Evolutionary conservation across 305 asterid species (phyloP), one percentile per base, ranked within the genome.

Genomic region (Solanum chacoense): DNA sequence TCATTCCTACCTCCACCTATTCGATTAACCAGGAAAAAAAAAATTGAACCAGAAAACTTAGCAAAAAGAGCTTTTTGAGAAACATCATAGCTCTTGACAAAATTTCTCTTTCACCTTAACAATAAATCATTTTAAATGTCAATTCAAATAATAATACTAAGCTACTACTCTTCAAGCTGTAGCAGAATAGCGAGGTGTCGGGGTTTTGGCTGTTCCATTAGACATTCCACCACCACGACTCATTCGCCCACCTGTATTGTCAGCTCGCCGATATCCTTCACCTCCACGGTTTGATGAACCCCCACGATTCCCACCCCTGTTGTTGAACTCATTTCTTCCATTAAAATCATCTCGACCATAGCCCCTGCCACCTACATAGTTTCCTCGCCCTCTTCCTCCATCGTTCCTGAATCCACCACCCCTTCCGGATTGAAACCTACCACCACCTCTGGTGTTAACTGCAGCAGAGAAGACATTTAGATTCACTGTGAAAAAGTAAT

Each of bases 301-400:
- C 76, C 96, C 96, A 10, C 97, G 92, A 81, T 89, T 93, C 31
- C 92, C 94, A 84, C 91, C 94, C 88, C 94, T 87, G 91, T 91
- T 91, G 63, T 87, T 92, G 73, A 89, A 93, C 14, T 93, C 95
- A 72, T 88, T 89, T 89, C 96, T 90, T 67, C 94, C 92, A 74
- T 91, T 91, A 71, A 90, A 93, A 74, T 94, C 95, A 24, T 91
- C 91, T 87, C 94, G 91, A 87, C 88, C 92, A 86, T 92, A 90
- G 26, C 94, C 93, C 85, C 95, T 89, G 63, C 95, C 93, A 85
- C 95, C 94, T 40, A 93, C 93, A 71, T 91, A 95, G 89, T 89
- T 89, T 26, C 96, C 96, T 22, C 98, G 95, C 20, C 95, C 98
- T 86, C 95, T 92, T 34, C 22, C 89, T 89, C 94, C 95, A 29